Evolutionary conservation across 2,329 filamentous ascomycete genomes (phyloP).

Genomic region (Aphanocladium album): DNA sequence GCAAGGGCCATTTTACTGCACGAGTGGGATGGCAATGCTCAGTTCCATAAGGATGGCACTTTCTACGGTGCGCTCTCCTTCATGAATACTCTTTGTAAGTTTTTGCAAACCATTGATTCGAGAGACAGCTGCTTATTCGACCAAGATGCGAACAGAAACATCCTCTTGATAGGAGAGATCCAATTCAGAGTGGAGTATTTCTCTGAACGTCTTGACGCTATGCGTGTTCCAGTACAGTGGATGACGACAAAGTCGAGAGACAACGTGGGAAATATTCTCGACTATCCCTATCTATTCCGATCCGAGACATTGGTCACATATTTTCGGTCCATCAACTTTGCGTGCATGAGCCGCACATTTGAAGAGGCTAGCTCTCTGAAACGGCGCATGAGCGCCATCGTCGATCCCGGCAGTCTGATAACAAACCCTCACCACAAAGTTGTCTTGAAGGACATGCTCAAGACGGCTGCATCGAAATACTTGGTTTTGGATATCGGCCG

Average conservation of each 20-base stretch:
- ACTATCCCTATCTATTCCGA: conserved; percentile 76
- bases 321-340: conserved; percentile 84
- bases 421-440: conserved; percentile 54
- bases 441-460: conserved; percentile 58
- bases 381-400: conserved; percentile 51
- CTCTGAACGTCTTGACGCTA: conserved; percentile 67
- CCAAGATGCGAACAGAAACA: conserved; percentile 56
- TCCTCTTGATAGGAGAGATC: conserved; percentile 59
- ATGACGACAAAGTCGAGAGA: conserved; percentile 55
- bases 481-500: conserved; percentile 66
- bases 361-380: conserved; percentile 61
- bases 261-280: conserved; percentile 67
- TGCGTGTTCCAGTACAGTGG: conserved; percentile 72
- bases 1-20: conserved; percentile 68
- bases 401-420: conserved; percentile 50
- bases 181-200: conserved; percentile 74
- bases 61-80: conserved; percentile 75
- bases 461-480: conserved; percentile 64
- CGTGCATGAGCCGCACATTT: conserved; percentile 75
- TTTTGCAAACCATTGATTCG: not conserved
- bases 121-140: conserved; percentile 15
- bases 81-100: conserved; percentile 66
- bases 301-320: conserved; percentile 69
- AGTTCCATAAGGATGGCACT: conserved; percentile 63
- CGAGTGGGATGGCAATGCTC: conserved; percentile 73